Conservation (phyloP, 106 monocot species). For the Apostasia shenzhenica region DNA sequence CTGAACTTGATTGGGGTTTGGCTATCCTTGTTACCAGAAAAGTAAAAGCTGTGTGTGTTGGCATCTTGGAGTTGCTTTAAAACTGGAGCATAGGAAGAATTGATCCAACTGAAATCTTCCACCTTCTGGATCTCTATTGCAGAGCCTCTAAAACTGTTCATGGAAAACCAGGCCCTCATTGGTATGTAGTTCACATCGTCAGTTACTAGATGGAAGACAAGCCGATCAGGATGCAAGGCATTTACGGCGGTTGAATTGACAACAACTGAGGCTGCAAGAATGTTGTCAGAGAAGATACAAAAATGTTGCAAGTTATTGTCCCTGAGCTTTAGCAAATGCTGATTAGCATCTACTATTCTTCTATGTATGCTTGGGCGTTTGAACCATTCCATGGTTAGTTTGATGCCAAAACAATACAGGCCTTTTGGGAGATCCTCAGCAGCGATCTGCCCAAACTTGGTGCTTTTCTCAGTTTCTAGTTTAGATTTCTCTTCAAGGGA, state of each 20-base stretch:
- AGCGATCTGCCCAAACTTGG: constrained; percentile 56
- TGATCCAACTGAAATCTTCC: constrained; percentile 34
- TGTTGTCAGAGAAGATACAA: constrained; percentile 33
- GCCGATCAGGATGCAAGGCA: constrained; percentile 18
- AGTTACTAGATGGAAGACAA: constrained; percentile 32
- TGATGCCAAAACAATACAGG: constrained; percentile 53
- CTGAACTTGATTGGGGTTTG: constrained; percentile 25
- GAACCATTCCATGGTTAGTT: constrained; percentile 50
- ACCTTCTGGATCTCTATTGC: constrained; percentile 25
- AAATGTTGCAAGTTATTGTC: constrained; percentile 40
- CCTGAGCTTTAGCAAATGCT: constrained; percentile 22
- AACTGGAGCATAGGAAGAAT: constrained; percentile 22
- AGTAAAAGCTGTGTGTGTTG: constrained; percentile 4
- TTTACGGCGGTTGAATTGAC: constrained; percentile 27
- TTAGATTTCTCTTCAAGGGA: constrained; percentile 49
- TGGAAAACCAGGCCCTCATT: constrained; percentile 32
- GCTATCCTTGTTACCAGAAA: constrained; percentile 8
- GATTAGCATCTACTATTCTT: constrained; percentile 14
- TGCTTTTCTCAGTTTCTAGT: constrained; percentile 46
- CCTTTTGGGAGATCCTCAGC: constrained; percentile 71
- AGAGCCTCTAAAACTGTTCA: constrained; percentile 17
- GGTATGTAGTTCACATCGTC: constrained; percentile 32
- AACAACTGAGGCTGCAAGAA: constrained; percentile 30
- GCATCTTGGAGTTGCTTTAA: constrained; percentile 11
- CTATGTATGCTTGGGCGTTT: constrained; percentile 22